These are phyloP conservation scores for Tephrocybe sp. DNA, from an alignment of 768 basidiomycete genomes.

Conservation along the genomic window DNA sequence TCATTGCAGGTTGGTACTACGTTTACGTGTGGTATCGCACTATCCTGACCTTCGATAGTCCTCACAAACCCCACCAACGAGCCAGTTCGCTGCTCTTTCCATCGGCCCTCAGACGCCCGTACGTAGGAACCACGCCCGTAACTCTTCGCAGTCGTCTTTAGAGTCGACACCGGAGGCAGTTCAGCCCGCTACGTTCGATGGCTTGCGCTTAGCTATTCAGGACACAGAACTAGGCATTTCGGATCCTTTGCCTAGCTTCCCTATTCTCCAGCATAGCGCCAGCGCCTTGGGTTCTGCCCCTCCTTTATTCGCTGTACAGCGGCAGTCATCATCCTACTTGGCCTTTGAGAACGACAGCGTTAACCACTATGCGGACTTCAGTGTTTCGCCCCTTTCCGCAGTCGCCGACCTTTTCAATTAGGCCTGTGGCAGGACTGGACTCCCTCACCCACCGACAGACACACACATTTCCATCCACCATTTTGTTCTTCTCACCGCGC, in stretches of 20 bases:
- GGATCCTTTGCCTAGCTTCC: constrained; percentile 7
- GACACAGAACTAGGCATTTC: constrained; percentile 18
- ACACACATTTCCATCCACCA: neutral
- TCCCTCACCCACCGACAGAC: neutral
- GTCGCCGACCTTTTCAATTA: constrained; percentile 50
- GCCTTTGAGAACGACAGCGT: constrained; percentile 17
- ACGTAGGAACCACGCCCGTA: constrained; percentile 35
- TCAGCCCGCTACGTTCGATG: constrained; percentile 33
- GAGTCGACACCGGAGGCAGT: constrained; percentile 56
- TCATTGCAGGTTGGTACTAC: constrained; percentile 34
- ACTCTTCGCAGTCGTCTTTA: constrained; percentile 50
- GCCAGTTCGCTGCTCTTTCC: constrained; percentile 53
- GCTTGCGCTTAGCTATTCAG: constrained; percentile 32
- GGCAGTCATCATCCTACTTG: constrained; percentile 12
- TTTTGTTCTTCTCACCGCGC: constrained; percentile 4
- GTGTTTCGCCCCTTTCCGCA: constrained; percentile 34
- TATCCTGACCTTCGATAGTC: constrained; percentile 12
- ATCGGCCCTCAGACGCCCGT: constrained; percentile 52
- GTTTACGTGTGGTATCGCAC: constrained; percentile 11
- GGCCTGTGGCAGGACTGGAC: constrained; percentile 11
- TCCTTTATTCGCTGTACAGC: constrained; percentile 15
- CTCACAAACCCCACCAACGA: constrained; percentile 31
- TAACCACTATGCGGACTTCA: constrained; percentile 22
- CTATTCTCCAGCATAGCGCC: constrained; percentile 3
- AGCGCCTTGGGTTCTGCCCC: constrained; percentile 7